These are phyloP conservation scores for Pyrrhoderma lamaoense DNA, from an alignment of 1,284 basidiomycete species.

Conservation along the genomic window DNA sequence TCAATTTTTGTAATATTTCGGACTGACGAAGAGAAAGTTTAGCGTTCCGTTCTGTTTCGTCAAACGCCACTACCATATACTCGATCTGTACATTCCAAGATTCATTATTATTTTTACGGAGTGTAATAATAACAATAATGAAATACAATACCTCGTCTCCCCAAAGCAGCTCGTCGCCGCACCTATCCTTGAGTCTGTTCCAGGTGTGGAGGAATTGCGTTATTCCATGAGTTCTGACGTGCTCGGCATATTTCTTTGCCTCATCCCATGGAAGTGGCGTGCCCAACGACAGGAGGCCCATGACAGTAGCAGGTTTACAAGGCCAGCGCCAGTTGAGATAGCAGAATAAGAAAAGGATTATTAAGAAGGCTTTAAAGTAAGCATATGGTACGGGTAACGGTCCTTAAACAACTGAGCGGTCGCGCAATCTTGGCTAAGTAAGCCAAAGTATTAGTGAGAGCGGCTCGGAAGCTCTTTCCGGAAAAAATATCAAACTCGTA, in stretches of 20 bases:
- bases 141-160: constrained; percentile 85
- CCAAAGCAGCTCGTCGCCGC: constrained; percentile 96
- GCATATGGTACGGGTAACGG: neutral
- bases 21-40: constrained; percentile 87
- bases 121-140: neutral
- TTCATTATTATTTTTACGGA: neutral
- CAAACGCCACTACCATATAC: constrained; percentile 91
- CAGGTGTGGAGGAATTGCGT: constrained; percentile 93
- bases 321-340: neutral
- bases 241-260: constrained; percentile 80
- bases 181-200: constrained; percentile 85
- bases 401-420: too few species aligned
- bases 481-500: too few species aligned
- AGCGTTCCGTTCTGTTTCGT: constrained; percentile 74
- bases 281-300: constrained; percentile 94
- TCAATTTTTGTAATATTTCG: constrained; percentile 86
- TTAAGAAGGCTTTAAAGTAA: neutral
- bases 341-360: neutral
- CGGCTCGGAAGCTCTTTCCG: too few species aligned
- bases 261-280: constrained; percentile 93
- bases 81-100: constrained; percentile 90
- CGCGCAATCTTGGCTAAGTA: too few species aligned
- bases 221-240: constrained; percentile 91
- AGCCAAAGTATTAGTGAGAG: too few species aligned
- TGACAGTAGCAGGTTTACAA: constrained; percentile 28